Evolutionary conservation across 2,329 filamentous ascomycete species (phyloP).

Genomic region (Fusarium marasasianum): DNA sequence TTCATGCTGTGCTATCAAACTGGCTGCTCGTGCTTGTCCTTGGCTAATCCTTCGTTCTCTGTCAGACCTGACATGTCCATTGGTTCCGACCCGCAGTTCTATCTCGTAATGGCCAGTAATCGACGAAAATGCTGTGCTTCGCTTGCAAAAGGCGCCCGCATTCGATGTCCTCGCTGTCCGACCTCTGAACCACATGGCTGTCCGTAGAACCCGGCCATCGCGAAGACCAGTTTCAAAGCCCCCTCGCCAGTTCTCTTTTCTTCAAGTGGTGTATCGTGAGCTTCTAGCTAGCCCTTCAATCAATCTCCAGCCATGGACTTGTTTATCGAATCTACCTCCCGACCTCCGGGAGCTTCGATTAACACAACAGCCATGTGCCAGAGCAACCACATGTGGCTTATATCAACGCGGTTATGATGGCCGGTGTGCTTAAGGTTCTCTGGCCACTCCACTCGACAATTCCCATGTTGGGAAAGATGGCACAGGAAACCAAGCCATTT

Average conservation of each 20-base stretch:
- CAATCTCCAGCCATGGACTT: conserved; percentile 7
- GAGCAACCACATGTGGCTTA: conserved; percentile 28
- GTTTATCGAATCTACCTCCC: conserved; percentile 1
- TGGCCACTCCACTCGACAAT: conserved; percentile 17
- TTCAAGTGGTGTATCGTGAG: background rate
- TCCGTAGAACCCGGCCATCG: conserved; percentile 14
- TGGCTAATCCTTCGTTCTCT: conserved; percentile 18
- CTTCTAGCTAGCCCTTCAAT: background rate
- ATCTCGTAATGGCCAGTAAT: conserved; percentile 23
- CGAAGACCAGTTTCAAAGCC: conserved; percentile 19
- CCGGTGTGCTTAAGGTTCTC: conserved; percentile 6
- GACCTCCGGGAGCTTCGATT: conserved; percentile 13
- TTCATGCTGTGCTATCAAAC: conserved; percentile 30
- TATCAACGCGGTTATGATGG: conserved; percentile 9
- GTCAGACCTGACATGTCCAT: conserved; percentile 19
- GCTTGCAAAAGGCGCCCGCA: conserved; percentile 7
- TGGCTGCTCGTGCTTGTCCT: conserved; percentile 3
- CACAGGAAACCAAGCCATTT: conserved; percentile 10
- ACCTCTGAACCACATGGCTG: conserved; percentile 26
- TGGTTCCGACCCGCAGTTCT: conserved; percentile 29
- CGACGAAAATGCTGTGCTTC: conserved; percentile 31
- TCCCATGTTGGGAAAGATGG: conserved; percentile 18
- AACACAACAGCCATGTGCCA: conserved; percentile 13
- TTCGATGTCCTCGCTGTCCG: conserved; percentile 9
- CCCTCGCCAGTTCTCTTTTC: background rate